Percentiles rank a stretch among this genome's conserved stretches.
These are phyloP conservation scores for Capsicum pubescens DNA, from an alignment of 257 asterid species.

Conservation along the genomic window DNA sequence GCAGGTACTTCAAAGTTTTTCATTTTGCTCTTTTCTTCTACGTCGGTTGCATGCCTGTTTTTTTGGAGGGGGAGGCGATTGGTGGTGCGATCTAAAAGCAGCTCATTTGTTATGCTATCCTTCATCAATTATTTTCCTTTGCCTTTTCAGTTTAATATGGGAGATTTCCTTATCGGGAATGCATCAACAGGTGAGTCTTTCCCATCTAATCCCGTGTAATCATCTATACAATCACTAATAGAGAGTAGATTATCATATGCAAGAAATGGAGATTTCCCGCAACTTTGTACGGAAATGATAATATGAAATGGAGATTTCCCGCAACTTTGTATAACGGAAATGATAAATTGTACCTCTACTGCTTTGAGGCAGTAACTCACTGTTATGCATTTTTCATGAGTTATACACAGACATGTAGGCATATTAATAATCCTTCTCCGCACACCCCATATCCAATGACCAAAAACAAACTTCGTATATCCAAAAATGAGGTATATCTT, in stretches of 20 bases:
- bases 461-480: neutral
- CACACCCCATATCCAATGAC: neutral
- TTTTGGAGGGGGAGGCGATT: neutral
- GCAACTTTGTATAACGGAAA: neutral
- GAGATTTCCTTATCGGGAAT: slow-evolving; percentile 76
- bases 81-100: neutral
- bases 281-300: neutral
- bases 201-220: neutral
- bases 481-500: neutral
- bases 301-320: neutral
- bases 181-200: slow-evolving; percentile 65
- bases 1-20: slow-evolving; percentile 61
- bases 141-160: slow-evolving; percentile 67
- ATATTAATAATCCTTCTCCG: neutral
- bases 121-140: slow-evolving; percentile 20
- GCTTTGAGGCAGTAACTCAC: neutral
- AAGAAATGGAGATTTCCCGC: neutral
- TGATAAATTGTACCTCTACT: neutral
- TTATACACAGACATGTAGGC: neutral
- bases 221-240: neutral
- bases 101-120: neutral
- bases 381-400: neutral
- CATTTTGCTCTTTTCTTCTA: neutral
- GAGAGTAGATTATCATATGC: neutral
- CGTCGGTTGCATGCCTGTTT: neutral